These are phyloP conservation scores for Hagleromyces aurorensis DNA, from an alignment of 805 yeast genomes.

Conservation along the genomic window DNA sequence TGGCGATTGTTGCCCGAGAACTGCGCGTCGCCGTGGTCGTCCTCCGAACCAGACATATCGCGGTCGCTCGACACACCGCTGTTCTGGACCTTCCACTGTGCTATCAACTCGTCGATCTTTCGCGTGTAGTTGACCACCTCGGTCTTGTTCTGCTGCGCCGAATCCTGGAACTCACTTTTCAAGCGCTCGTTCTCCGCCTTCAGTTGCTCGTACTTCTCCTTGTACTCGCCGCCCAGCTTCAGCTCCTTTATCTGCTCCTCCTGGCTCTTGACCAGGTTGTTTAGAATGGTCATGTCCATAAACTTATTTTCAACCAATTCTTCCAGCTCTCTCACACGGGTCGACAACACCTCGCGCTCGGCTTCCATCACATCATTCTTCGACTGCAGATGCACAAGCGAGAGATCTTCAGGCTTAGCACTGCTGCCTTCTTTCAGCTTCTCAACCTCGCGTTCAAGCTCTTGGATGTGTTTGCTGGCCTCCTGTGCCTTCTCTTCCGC, in stretches of 20 bases:
- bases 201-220: slow-evolving; percentile 41
- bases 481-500: slow-evolving; percentile 45
- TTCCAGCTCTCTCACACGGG: slow-evolving; percentile 40
- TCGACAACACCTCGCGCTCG: slow-evolving; percentile 38
- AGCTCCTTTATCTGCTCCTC: slow-evolving; percentile 40
- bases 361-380: slow-evolving; percentile 31
- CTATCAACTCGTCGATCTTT: slow-evolving; percentile 24
- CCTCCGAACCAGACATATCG: slow-evolving; percentile 1
- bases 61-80: slow-evolving; percentile 4
- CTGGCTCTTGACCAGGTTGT: slow-evolving; percentile 47
- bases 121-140: slow-evolving; percentile 22
- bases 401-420: slow-evolving; percentile 23
- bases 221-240: slow-evolving; percentile 37
- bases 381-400: slow-evolving; percentile 11
- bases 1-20: slow-evolving; percentile 10
- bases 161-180: slow-evolving; percentile 36
- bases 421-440: slow-evolving; percentile 20
- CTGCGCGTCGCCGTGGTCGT: slow-evolving; percentile 10
- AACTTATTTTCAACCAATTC: slow-evolving; percentile 47
- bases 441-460: slow-evolving; percentile 36
- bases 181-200: slow-evolving; percentile 39
- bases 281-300: slow-evolving; percentile 44
- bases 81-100: slow-evolving; percentile 18
- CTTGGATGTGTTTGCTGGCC: slow-evolving; percentile 48
- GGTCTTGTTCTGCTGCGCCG: slow-evolving; percentile 28